phyloP scores from a whole-genome alignment of 1,284 basidiomycete genomes.

The Apiotrichum veenhuisii region DNA sequence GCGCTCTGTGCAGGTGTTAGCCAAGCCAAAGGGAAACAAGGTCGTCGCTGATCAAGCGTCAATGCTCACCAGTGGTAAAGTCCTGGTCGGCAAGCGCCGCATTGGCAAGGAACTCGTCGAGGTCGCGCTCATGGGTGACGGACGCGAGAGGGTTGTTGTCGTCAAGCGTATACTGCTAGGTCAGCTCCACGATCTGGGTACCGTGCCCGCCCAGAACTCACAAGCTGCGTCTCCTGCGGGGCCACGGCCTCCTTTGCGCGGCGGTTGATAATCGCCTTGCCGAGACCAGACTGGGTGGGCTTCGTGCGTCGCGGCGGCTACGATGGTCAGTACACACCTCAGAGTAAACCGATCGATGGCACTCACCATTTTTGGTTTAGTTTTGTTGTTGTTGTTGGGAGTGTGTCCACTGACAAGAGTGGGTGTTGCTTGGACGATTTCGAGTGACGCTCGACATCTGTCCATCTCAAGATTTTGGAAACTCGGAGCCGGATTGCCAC shows the following conservation, averaged over 20 bases:
- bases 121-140: slow-evolving; percentile 91
- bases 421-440: background rate
- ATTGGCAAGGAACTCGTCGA: slow-evolving; percentile 94
- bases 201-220: slow-evolving; percentile 49
- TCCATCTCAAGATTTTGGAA: slow-evolving; percentile 4
- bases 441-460: background rate
- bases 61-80: slow-evolving; percentile 81
- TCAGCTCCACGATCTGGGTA: background rate
- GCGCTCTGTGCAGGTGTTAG: slow-evolving; percentile 64
- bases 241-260: slow-evolving; percentile 74
- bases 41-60: too few relatives aligned
- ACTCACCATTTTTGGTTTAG: slow-evolving; percentile 11
- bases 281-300: slow-evolving; percentile 61
- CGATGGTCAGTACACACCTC: background rate
- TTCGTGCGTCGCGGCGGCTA: slow-evolving; percentile 36
- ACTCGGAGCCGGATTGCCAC: background rate
- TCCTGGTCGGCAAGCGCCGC: slow-evolving; percentile 92
- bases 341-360: background rate
- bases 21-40: too few relatives aligned
- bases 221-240: slow-evolving; percentile 68
- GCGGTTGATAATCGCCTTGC: slow-evolving; percentile 85
- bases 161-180: slow-evolving; percentile 70
- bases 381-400: background rate
- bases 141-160: slow-evolving; percentile 74
- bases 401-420: background rate